Conservation (phyloP, 495 filamentous ascomycete genomes). For the Umbilicaria muhlenbergii region DNA sequence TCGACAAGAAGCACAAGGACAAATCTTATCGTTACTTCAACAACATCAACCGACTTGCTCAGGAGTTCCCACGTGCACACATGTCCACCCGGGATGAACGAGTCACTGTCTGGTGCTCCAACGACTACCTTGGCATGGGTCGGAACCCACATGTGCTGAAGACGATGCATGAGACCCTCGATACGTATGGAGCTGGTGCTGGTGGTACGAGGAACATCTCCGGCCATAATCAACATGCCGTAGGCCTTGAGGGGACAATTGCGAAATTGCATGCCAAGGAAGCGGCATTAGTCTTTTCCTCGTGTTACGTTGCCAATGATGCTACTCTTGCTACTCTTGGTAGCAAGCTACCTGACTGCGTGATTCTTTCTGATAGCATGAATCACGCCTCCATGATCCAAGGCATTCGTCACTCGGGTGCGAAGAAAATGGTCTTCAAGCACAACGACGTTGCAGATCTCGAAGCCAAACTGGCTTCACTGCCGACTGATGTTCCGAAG, state of each 20-base stretch:
- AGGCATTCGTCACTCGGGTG: conserved; percentile 91
- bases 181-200: conserved; percentile 88
- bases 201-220: conserved; percentile 96
- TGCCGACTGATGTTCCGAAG: conserved; percentile 75
- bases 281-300: conserved; percentile 82
- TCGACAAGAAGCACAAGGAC: conserved; percentile 99
- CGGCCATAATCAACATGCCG: conserved; percentile 89
- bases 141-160: conserved; percentile 75
- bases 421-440: conserved; percentile 95
- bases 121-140: conserved; percentile 97
- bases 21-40: conserved; percentile 99
- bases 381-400: conserved; percentile 99
- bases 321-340: conserved; percentile 92
- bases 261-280: conserved; percentile 89
- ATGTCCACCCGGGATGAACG: conserved; percentile 68
- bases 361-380: conserved; percentile 85
- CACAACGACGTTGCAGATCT: conserved; percentile 89
- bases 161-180: conserved; percentile 86
- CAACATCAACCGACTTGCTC: conserved; percentile 96
- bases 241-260: conserved; percentile 66
- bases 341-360: conserved; percentile 89
- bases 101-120: conserved; percentile 99
- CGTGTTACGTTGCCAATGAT: conserved; percentile 96
- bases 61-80: conserved; percentile 91
- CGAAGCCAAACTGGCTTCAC: conserved; percentile 75